Evolutionary conservation across 768 basidiomycete species (phyloP).

Genomic region (Omphalotus guepiniiformis): DNA sequence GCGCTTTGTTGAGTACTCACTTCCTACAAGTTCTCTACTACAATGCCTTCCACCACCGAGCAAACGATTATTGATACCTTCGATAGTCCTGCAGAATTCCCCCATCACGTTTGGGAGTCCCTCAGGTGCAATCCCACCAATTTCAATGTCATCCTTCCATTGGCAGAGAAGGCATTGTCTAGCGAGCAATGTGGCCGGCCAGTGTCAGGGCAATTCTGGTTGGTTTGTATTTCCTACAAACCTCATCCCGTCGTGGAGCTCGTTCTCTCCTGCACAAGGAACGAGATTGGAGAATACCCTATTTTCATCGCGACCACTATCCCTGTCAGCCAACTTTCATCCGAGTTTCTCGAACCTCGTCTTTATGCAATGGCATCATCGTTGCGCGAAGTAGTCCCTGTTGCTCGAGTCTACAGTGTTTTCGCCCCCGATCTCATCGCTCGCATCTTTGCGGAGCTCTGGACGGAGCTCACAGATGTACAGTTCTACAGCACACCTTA

Average conservation of each 20-base stretch:
- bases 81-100: conserved; percentile 23
- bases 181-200: conserved; percentile 13
- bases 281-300: conserved; percentile 56
- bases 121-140: conserved; percentile 24
- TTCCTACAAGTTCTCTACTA: too few relatives aligned
- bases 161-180: conserved; percentile 12
- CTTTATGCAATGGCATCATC: conserved; percentile 43
- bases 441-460: conserved; percentile 34
- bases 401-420: conserved; percentile 56
- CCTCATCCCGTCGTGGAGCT: conserved; percentile 34
- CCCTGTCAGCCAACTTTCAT: conserved; percentile 32
- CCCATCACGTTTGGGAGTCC: conserved; percentile 24
- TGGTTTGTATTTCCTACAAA: conserved; percentile 21
- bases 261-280: conserved; percentile 56
- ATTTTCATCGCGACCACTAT: conserved; percentile 56
- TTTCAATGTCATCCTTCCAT: conserved; percentile 22
- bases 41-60: not conserved
- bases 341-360: conserved; percentile 32
- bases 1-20: too few relatives aligned
- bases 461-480: not conserved
- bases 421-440: conserved; percentile 53
- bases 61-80: not conserved
- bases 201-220: conserved; percentile 33
- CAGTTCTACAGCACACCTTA: not conserved
- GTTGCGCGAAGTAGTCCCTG: conserved; percentile 22